Evolutionary conservation across 2,329 filamentous ascomycete genomes (phyloP).

Genomic region (Dactylellina sp.): DNA sequence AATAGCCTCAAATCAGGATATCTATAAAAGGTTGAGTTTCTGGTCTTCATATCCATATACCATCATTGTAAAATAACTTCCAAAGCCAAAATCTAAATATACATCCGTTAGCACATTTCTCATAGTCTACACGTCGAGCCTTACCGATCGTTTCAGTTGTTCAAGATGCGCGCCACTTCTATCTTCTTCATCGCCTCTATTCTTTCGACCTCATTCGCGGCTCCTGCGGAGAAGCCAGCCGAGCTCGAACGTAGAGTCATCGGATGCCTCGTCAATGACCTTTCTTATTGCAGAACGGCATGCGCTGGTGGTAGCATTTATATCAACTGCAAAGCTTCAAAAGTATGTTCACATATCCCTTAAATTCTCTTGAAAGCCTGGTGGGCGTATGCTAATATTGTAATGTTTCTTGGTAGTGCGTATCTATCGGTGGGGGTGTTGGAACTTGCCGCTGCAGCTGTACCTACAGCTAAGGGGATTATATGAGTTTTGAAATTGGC

Average conservation of each 20-base stretch:
- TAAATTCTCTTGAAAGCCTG: neutral
- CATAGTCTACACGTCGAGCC: too few relatives aligned
- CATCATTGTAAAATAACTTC: too few relatives aligned
- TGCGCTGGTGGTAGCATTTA: conserved; percentile 3
- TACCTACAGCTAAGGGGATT: conserved; percentile 1
- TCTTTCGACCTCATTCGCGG: neutral
- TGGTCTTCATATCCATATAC: too few relatives aligned
- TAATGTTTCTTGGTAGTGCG: conserved; percentile 1
- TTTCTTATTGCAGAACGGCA: neutral
- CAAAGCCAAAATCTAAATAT: too few relatives aligned
- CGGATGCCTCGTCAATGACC: conserved; percentile 3
- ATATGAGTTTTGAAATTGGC: too few relatives aligned
- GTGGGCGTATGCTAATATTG: neutral
- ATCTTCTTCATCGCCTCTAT: neutral
- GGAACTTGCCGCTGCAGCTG: conserved; percentile 12
- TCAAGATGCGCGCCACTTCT: neutral
- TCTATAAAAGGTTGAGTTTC: too few relatives aligned
- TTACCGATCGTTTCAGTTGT: too few relatives aligned
- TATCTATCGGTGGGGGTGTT: conserved; percentile 6
- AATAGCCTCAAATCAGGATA: too few relatives aligned
- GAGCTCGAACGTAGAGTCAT: conserved; percentile 2
- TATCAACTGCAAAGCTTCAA: conserved; percentile 5
- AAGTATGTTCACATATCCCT: neutral
- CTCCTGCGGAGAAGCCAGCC: neutral
- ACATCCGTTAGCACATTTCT: too few relatives aligned